Base-by-base conservation (phyloP, 2,329 filamentous ascomycete genomes). In the Daldinia sp. region DNA sequence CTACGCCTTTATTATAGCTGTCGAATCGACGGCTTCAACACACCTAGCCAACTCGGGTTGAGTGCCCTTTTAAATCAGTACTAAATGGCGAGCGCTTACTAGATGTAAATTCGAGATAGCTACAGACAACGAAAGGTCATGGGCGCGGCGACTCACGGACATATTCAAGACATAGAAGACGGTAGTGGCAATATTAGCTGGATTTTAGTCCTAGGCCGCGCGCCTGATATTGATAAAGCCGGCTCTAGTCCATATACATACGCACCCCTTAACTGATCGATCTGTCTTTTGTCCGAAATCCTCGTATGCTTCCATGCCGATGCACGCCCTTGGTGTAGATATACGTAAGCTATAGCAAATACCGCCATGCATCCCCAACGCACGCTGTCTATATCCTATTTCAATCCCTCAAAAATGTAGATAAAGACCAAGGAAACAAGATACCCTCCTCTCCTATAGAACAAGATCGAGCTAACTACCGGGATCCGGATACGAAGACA, bases 401-500 rank as follows among this genome's bases (percentile, higher is more conserved):
- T 56, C 45, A 50, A 56, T 35, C 56, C 61, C 37, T 47, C 53
- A 41, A 29, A 53, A 30, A 34, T 43, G 47, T 66, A 34, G 48
- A 53, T 57, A 6, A 56, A 37, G 50, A 47, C 17, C 13, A 52
- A 55, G 27, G 25, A 54, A 49, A 60, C 21, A 48, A 49, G 17
- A 19, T 8, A 47, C 17, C 45, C 29, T 30, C 8, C 8, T 48
- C 15, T 30, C n/a, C 6, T 15, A 29, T 21, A 35, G 11, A 11
- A 25, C 29, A 34, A 37, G 6, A 3, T 41, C 32, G 17, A 25
- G 23, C 57, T 57, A 67, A 27, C 55, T 58, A 27, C 56, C 47
- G 21, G 64, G 53, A 53, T 67, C 66, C 27, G 61, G 32, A 55
- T 67, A 69, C 11, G 55, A 51, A 13, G 58, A 15, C 50, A 68